phyloP scores from a whole-genome alignment of 768 basidiomycete species.

The Stropharia rugosoannulata region DNA sequence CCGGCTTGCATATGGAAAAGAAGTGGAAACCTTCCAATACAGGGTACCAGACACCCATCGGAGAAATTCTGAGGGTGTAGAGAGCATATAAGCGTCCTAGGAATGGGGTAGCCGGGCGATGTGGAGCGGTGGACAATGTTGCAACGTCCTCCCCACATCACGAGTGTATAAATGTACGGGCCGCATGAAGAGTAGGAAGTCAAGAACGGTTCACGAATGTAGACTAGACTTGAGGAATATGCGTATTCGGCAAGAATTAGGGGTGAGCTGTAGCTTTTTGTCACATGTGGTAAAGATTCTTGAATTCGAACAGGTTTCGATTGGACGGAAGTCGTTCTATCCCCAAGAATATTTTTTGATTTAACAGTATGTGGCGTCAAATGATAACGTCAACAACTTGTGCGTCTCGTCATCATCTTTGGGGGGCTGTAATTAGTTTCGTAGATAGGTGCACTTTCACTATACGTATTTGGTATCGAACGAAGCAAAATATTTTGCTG shows the following conservation, averaged over 20 bases:
- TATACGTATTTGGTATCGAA: too few relatives aligned
- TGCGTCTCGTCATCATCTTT: not conserved
- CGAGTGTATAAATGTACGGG: slow-evolving; percentile 6
- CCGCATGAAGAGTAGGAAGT: not conserved
- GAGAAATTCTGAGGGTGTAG: not conserved
- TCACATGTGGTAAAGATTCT: too few relatives aligned
- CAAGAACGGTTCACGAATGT: not conserved
- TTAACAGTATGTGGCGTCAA: not conserved
- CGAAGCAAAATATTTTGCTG: too few relatives aligned
- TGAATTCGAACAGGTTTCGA: too few relatives aligned
- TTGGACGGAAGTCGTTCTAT: too few relatives aligned
- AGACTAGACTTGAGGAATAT: not conserved
- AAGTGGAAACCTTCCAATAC: not conserved
- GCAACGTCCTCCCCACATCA: not conserved
- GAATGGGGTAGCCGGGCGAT: not conserved
- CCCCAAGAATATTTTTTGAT: too few relatives aligned
- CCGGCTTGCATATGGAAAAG: slow-evolving; percentile 1
- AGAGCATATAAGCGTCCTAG: not conserved
- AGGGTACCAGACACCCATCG: not conserved
- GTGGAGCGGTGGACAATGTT: not conserved
- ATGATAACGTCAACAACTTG: not conserved
- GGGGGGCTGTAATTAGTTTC: too few relatives aligned
- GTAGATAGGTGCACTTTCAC: too few relatives aligned
- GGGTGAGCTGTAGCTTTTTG: too few relatives aligned
- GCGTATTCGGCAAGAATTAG: not conserved